phyloP scores from a whole-genome alignment of 2,329 filamentous ascomycete genomes.

The Neonectria sp. region DNA sequence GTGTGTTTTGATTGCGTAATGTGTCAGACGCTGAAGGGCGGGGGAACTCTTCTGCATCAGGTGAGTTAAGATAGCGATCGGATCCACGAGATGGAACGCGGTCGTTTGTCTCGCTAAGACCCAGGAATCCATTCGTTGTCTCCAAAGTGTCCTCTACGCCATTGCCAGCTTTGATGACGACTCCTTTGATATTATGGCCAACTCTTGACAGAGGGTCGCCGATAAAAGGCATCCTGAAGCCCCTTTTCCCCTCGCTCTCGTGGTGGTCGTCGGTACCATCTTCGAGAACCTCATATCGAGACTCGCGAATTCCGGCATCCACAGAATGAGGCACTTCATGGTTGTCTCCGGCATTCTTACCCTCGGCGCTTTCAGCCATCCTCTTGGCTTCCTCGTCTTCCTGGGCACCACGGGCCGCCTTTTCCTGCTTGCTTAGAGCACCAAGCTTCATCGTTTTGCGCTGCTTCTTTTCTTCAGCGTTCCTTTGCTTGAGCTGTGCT shows the following conservation, averaged over 20 bases:
- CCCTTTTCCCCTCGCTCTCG: constrained; percentile 46
- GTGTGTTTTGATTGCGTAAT: constrained; percentile 52
- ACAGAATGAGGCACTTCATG: constrained; percentile 68
- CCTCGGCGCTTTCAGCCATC: constrained; percentile 65
- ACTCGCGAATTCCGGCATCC: constrained; percentile 61
- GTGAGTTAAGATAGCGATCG: constrained; percentile 46
- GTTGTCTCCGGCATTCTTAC: constrained; percentile 67
- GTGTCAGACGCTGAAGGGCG: constrained; percentile 45
- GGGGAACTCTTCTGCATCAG: constrained; percentile 50
- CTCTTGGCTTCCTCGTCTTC: constrained; percentile 66
- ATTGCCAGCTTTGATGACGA: constrained; percentile 61
- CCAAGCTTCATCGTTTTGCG: constrained; percentile 68
- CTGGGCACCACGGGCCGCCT: constrained; percentile 60
- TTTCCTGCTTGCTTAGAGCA: constrained; percentile 67
- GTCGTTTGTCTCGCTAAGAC: constrained; percentile 31
- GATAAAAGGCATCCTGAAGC: constrained; percentile 50
- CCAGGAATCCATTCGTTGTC: constrained; percentile 68
- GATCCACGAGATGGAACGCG: constrained; percentile 42
- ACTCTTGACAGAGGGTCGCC: constrained; percentile 62
- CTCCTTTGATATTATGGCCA: constrained; percentile 64
- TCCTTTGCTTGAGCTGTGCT: constrained; percentile 78
- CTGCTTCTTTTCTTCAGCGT: constrained; percentile 75
- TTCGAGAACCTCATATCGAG: constrained; percentile 39
- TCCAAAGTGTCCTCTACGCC: constrained; percentile 68
- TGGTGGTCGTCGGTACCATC: constrained; percentile 30